Evolutionary conservation across 2,329 filamentous ascomycete genomes (phyloP).

Genomic region (Orbilia quercus): DNA sequence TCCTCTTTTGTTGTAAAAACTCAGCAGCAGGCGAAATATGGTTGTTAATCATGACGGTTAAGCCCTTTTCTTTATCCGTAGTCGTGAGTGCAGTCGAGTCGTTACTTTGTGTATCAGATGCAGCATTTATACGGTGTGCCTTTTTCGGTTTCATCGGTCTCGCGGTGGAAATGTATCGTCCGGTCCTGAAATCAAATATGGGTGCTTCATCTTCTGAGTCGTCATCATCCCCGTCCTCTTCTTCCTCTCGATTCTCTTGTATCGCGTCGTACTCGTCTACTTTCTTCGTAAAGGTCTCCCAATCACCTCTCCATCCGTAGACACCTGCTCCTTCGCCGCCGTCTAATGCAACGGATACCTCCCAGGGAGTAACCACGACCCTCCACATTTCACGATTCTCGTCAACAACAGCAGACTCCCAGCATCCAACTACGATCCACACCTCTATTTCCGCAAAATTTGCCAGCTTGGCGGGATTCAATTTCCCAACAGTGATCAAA

Average conservation of each 20-base stretch:
- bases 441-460: constrained; percentile 96
- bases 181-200: constrained; percentile 91
- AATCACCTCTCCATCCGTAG: constrained; percentile 87
- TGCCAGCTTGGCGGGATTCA: constrained; percentile 94
- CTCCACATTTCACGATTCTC: constrained; percentile 89
- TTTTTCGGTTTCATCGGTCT: constrained; percentile 73
- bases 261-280: constrained; percentile 53
- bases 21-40: constrained; percentile 92
- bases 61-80: constrained; percentile 70
- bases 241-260: constrained; percentile 54
- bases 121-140: constrained; percentile 42
- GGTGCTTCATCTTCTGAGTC: constrained; percentile 72
- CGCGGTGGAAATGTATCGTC: constrained; percentile 80
- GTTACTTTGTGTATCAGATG: constrained; percentile 53
- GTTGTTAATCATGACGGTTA: constrained; percentile 83
- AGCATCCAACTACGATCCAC: constrained; percentile 97
- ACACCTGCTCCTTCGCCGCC: constrained; percentile 83
- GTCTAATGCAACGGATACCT: constrained; percentile 81
- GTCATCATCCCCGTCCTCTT: constrained; percentile 61
- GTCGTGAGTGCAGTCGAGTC: constrained; percentile 70
- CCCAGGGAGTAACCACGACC: constrained; percentile 94
- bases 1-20: constrained; percentile 81
- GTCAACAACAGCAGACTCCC: constrained; percentile 89
- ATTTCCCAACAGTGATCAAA: constrained; percentile 93
- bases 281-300: constrained; percentile 73